Evolutionary conservation across 2,329 filamentous ascomycete species (phyloP).

Genomic region (Penicillium sp.): DNA sequence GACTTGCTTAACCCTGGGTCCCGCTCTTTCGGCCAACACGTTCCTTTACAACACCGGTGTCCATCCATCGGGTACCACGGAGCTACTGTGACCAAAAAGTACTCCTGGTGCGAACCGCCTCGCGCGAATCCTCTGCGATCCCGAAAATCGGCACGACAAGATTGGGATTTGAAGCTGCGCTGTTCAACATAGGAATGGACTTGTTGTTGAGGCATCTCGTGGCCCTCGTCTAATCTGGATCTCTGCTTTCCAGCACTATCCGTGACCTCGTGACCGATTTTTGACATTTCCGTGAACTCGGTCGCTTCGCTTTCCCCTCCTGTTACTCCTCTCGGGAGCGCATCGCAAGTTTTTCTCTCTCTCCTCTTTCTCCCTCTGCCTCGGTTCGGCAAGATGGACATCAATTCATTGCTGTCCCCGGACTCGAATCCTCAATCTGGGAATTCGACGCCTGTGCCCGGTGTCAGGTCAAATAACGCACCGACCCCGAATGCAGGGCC

Average conservation of each 20-base stretch:
- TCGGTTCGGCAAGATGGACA: slow-evolving; percentile 40
- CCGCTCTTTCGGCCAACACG: slow-evolving; percentile 10
- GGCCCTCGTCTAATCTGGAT: slow-evolving; percentile 30
- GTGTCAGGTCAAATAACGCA: slow-evolving; percentile 30
- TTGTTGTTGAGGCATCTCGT: slow-evolving; percentile 32
- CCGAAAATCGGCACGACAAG: slow-evolving; percentile 10
- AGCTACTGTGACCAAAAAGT: background rate
- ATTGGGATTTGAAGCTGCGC: slow-evolving; percentile 24
- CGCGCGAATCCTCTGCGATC: slow-evolving; percentile 9
- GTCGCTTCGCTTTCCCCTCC: background rate
- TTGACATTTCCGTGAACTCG: background rate
- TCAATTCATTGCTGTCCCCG: slow-evolving; percentile 48
- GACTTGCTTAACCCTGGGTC: slow-evolving; percentile 9
- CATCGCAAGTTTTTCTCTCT: slow-evolving; percentile 1
- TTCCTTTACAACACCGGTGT: slow-evolving; percentile 9
- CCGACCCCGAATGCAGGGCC: slow-evolving; percentile 24
- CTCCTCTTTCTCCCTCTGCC: background rate
- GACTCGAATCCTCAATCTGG: slow-evolving; percentile 41
- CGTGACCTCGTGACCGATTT: slow-evolving; percentile 11
- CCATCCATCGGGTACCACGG: slow-evolving; percentile 4
- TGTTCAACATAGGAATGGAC: slow-evolving; percentile 37
- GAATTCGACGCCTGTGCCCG: slow-evolving; percentile 32
- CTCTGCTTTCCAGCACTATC: slow-evolving; percentile 24
- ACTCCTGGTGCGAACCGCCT: background rate
- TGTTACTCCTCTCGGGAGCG: background rate